phyloP scores from a whole-genome alignment of 371 early-diverging fungal genomes.

The Thermomucor indicae-seudaticae region DNA sequence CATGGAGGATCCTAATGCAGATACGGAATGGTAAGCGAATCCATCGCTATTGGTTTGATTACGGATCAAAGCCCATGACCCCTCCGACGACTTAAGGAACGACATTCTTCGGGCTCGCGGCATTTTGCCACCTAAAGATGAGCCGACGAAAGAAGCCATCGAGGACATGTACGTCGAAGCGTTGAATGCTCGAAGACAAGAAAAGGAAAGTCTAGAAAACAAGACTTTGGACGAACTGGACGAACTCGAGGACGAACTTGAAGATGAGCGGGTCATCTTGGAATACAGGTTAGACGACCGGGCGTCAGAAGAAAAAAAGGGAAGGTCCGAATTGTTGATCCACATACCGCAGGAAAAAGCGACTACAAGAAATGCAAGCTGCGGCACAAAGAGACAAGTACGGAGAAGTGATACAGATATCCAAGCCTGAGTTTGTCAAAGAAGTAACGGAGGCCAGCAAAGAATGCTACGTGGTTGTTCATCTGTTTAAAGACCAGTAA shows the following conservation, averaged over 20 bases:
- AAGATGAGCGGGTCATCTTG: conserved; percentile 78
- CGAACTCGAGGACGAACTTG: conserved; percentile 82
- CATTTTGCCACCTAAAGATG: conserved; percentile 80
- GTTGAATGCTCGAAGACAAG: conserved; percentile 56
- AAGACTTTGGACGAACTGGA: conserved; percentile 85
- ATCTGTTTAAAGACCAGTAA: conserved; percentile 72
- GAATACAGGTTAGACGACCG: conserved; percentile 56
- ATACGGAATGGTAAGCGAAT: conserved; percentile 63
- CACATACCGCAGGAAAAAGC: conserved; percentile 50
- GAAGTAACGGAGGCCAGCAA: conserved; percentile 92
- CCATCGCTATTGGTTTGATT: background rate
- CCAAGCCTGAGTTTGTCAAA: conserved; percentile 85
- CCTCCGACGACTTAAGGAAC: conserved; percentile 45
- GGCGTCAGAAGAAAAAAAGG: background rate
- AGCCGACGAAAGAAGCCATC: conserved; percentile 69
- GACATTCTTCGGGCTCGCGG: conserved; percentile 90
- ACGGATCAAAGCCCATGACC: background rate
- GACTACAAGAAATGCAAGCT: conserved; percentile 75
- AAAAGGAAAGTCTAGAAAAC: conserved; percentile 59
- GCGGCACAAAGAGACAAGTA: conserved; percentile 59
- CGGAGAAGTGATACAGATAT: conserved; percentile 82
- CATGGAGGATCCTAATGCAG: conserved; percentile 66
- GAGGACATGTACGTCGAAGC: conserved; percentile 78
- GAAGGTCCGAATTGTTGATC: background rate
- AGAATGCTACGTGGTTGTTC: conserved; percentile 69